These are phyloP conservation scores for Sarcodon sp. DNA, from an alignment of 768 basidiomycete species.

Conservation along the genomic window DNA sequence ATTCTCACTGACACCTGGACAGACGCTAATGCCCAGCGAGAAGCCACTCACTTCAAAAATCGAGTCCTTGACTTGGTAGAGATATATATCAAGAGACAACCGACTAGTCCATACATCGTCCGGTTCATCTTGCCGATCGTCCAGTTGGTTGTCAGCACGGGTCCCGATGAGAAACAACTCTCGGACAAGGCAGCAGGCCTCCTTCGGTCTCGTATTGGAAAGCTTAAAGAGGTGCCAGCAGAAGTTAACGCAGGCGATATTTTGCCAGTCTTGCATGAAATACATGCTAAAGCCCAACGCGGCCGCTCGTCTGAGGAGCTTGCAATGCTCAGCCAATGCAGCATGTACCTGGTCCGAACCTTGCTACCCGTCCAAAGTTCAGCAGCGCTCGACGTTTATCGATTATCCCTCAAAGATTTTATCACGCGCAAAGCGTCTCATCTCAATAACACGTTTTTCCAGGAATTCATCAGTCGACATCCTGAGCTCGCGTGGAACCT, in stretches of 20 bases:
- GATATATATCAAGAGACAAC: constrained; percentile 65
- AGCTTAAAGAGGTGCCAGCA: constrained; percentile 58
- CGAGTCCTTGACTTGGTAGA: constrained; percentile 93
- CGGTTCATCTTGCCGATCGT: constrained; percentile 66
- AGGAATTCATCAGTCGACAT: constrained; percentile 60
- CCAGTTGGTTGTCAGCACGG: constrained; percentile 50
- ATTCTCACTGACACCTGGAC: constrained; percentile 1
- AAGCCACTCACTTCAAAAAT: constrained; percentile 94
- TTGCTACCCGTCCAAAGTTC: constrained; percentile 24
- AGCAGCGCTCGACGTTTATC: constrained; percentile 41
- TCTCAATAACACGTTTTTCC: constrained; percentile 63
- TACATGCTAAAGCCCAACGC: constrained; percentile 66
- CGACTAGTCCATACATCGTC: constrained; percentile 55
- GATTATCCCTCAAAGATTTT: constrained; percentile 60
- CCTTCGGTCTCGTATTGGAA: constrained; percentile 58
- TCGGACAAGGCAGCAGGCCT: constrained; percentile 79
- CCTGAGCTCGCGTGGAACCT: constrained; percentile 55
- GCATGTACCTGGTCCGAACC: constrained; percentile 54
- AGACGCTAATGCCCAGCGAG: constrained; percentile 65
- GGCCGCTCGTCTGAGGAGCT: constrained; percentile 48
- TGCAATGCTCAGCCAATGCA: constrained; percentile 53
- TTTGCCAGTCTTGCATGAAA: constrained; percentile 27
- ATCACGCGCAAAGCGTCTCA: constrained; percentile 70
- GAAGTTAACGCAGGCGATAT: constrained; percentile 29
- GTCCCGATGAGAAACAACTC: constrained; percentile 77